Conservation (phyloP, 208 protist genomes). For the Spongospora subterranea region DNA sequence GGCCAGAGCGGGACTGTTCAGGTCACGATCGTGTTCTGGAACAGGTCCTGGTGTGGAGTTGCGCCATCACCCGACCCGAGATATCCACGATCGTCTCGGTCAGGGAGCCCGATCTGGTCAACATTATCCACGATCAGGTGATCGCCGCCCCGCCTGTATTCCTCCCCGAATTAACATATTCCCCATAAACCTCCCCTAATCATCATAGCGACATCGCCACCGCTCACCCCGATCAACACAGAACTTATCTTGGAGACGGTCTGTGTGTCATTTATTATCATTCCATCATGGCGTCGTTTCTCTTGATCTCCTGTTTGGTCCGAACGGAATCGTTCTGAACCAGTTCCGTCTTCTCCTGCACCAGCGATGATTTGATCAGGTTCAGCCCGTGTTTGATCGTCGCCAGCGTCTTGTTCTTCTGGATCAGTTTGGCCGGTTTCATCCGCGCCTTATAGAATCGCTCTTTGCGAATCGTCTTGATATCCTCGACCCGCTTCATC, state of each 20-base stretch:
- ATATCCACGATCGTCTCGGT: neutral
- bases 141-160: neutral
- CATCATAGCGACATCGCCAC: too few relatives aligned
- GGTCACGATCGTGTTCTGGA: neutral
- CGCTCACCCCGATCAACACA: neutral
- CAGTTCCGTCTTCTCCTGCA: slow-evolving; percentile 79
- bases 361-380: slow-evolving; percentile 82
- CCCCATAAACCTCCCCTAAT: too few relatives aligned
- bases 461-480: slow-evolving; percentile 89
- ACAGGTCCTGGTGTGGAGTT: neutral
- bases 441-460: slow-evolving; percentile 87
- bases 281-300: neutral
- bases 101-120: neutral
- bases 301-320: neutral
- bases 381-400: slow-evolving; percentile 90
- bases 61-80: neutral
- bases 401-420: slow-evolving; percentile 70
- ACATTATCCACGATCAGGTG: neutral
- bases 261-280: neutral
- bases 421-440: slow-evolving; percentile 81
- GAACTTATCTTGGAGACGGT: neutral
- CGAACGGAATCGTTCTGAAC: neutral
- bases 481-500: slow-evolving; percentile 95
- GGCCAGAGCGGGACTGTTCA: neutral
- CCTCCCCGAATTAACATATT: slow-evolving; percentile 15